A percentile compares a stretch with the other conserved stretches of the same genome.
These are phyloP conservation scores for Myxozyma neotropica DNA, from an alignment of 805 yeast species.

Conservation along the genomic window DNA sequence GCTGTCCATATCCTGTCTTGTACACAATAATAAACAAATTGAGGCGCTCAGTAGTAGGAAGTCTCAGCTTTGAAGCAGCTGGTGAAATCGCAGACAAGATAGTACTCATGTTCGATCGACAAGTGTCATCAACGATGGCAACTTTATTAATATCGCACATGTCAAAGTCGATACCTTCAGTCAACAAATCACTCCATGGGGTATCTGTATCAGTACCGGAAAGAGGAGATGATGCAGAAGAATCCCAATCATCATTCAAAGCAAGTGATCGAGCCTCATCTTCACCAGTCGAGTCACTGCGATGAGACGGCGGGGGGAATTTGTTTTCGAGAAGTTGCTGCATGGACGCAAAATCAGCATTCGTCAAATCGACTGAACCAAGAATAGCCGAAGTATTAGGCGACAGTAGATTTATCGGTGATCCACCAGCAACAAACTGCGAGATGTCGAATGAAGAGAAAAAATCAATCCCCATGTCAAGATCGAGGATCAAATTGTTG, in stretches of 20 bases:
- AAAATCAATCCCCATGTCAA: not conserved
- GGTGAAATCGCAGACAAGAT: conserved; percentile 2
- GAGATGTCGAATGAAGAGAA: conserved; percentile 2
- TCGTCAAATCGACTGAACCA: not conserved
- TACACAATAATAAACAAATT: conserved; percentile 4
- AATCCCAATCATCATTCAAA: conserved; percentile 12
- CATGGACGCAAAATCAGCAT: not conserved
- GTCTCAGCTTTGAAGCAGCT: not conserved
- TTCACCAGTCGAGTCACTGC: conserved; percentile 12
- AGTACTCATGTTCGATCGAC: not conserved
- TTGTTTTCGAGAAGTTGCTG: not conserved
- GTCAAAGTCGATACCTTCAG: conserved; percentile 18
- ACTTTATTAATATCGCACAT: conserved; percentile 13
- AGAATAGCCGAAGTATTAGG: conserved; percentile 3
- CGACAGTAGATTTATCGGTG: not conserved
- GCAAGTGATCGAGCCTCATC: conserved; percentile 5
- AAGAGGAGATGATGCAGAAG: conserved; percentile 5
- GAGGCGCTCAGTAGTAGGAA: conserved; percentile 10
- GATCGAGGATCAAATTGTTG: not conserved
- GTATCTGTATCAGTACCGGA: conserved; percentile 5
- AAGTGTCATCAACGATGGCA: conserved; percentile 15
- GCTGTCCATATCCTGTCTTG: conserved; percentile 17
- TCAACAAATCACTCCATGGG: conserved; percentile 12
- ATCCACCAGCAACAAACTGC: not conserved
- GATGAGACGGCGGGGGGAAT: not conserved